Evolutionary conservation across 768 basidiomycete genomes (phyloP).

Genomic region (Boletales sp.): DNA sequence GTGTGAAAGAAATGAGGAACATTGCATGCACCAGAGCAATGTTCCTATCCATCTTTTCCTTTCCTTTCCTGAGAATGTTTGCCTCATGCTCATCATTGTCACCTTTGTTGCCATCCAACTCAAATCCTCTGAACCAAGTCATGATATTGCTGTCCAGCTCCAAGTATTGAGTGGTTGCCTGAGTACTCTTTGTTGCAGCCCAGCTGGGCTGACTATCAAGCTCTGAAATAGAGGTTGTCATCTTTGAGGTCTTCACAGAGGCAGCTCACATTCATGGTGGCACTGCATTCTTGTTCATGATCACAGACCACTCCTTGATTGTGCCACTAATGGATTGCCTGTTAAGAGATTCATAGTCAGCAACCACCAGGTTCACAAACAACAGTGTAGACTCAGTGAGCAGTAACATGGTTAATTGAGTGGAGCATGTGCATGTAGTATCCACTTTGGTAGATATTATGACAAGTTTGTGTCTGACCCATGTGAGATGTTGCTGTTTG

Average conservation of each 20-base stretch:
- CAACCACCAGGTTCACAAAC: conserved; percentile 1
- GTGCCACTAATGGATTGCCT: neutral
- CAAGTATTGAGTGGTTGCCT: neutral
- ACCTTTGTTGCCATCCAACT: neutral
- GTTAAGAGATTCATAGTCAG: neutral
- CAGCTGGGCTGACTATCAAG: too few relatives aligned
- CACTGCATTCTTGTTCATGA: too few relatives aligned
- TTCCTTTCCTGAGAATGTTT: neutral
- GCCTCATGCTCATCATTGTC: too few relatives aligned
- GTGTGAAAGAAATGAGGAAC: too few relatives aligned
- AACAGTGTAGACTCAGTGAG: neutral
- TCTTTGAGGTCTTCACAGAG: too few relatives aligned
- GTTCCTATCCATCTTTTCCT: too few relatives aligned
- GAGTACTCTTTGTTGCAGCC: neutral
- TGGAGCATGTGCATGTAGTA: too few relatives aligned
- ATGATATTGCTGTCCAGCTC: neutral
- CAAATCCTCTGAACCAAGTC: neutral
- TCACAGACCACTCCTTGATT: neutral
- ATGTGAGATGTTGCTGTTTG: too few relatives aligned
- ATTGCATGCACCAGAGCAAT: neutral
- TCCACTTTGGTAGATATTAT: conserved; percentile 2
- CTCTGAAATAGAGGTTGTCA: too few relatives aligned
- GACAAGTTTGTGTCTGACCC: conserved; percentile 4
- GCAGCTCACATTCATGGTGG: too few relatives aligned
- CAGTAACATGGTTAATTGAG: conserved; percentile 1